Evolutionary conservation across 805 yeast species (phyloP).

Genomic region (Candida tibetensis): DNA sequence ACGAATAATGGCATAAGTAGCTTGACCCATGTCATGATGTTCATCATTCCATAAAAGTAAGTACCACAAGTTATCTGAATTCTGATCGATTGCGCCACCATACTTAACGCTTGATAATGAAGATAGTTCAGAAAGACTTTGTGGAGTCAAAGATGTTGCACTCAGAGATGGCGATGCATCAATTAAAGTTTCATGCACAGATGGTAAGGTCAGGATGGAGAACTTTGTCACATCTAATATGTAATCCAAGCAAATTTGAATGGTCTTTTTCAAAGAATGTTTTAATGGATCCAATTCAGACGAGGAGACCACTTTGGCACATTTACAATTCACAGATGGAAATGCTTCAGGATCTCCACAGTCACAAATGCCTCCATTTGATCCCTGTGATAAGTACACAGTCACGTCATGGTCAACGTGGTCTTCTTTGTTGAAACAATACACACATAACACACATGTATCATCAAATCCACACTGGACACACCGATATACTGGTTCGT

Average conservation of each 20-base stretch:
- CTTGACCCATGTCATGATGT: constrained; percentile 58
- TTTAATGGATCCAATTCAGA: constrained; percentile 14
- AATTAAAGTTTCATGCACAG: constrained; percentile 29
- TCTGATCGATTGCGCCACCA: constrained; percentile 30
- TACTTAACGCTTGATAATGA: constrained; percentile 31
- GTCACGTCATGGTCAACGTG: constrained; percentile 66
- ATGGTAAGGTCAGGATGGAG: constrained; percentile 39
- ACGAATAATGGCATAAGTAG: constrained; percentile 43
- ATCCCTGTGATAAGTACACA: constrained; percentile 46
- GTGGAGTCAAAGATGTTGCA: constrained; percentile 17
- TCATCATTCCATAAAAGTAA: constrained; percentile 80
- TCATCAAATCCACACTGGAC: constrained; percentile 74
- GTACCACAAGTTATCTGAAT: constrained; percentile 36
- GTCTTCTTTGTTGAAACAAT: constrained; percentile 69
- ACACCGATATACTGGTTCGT: constrained; percentile 72
- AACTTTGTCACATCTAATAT: constrained; percentile 42
- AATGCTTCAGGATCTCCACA: constrained; percentile 74
- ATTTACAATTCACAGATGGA: constrained; percentile 51
- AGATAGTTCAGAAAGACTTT: constrained; percentile 28
- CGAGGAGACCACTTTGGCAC: constrained; percentile 14
- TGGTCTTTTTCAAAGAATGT: constrained; percentile 22
- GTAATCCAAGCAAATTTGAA: constrained; percentile 39
- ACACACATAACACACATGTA: constrained; percentile 72
- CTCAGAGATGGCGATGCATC: background rate
- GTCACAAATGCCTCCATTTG: constrained; percentile 62